Conservation (phyloP, 768 basidiomycete species). For the Lactarius sp. region DNA sequence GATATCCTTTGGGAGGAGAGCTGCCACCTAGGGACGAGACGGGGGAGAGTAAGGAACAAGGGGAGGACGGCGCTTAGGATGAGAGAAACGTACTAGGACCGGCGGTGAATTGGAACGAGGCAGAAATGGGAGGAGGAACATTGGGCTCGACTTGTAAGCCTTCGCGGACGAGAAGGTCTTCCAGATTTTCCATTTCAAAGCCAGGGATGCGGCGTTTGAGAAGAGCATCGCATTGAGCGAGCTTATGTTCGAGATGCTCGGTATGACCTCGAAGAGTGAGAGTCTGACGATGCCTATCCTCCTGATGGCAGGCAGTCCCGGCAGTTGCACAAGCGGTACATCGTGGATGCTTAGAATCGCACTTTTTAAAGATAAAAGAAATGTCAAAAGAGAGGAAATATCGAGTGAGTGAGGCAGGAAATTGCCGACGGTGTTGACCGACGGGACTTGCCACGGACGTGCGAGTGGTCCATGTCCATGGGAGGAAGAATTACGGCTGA, state of each 20-base stretch:
- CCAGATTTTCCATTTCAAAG: slow-evolving; percentile 62
- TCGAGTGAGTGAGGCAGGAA: slow-evolving; percentile 52
- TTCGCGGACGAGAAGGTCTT: slow-evolving; percentile 58
- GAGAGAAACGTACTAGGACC: slow-evolving; percentile 26
- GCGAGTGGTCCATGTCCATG: slow-evolving; percentile 9
- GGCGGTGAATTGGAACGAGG: slow-evolving; percentile 31
- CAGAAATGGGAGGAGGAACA: slow-evolving; percentile 19
- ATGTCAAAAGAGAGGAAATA: slow-evolving; percentile 30
- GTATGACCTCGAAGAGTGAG: slow-evolving; percentile 82
- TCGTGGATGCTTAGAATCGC: slow-evolving; percentile 85
- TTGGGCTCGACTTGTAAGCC: slow-evolving; percentile 49
- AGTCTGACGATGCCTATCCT: slow-evolving; percentile 83
- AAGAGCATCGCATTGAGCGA: slow-evolving; percentile 72
- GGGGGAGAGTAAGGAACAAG: slow-evolving; percentile 13
- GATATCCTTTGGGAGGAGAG: slow-evolving; percentile 33
- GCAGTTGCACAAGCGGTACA: slow-evolving; percentile 83
- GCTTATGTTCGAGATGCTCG: slow-evolving; percentile 75
- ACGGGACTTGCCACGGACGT: slow-evolving; percentile 37
- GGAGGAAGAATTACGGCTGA: slow-evolving; percentile 31
- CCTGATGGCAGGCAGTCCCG: slow-evolving; percentile 76
- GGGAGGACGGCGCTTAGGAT: slow-evolving; percentile 21
- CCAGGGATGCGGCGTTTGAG: slow-evolving; percentile 67
- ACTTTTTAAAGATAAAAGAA: slow-evolving; percentile 46
- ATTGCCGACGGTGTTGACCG: slow-evolving; percentile 75
- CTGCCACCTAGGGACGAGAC: slow-evolving; percentile 26